These are phyloP conservation scores for Phytophthora hibernalis DNA, from an alignment of 352 stramenopile genomes.

Conservation along the genomic window DNA sequence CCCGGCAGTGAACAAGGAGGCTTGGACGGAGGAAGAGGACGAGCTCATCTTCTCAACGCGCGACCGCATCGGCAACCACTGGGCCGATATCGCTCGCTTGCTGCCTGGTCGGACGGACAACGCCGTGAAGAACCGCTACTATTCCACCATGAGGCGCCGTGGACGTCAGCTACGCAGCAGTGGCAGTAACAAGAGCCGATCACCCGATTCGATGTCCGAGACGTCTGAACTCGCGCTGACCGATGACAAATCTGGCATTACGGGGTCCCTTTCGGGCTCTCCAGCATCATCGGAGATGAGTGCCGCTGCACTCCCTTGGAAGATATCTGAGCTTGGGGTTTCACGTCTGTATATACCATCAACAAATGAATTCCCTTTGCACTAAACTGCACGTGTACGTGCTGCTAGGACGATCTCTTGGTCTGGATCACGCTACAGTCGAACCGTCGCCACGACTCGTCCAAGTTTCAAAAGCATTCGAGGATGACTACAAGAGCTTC, in stretches of 20 bases:
- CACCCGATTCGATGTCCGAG: constrained; percentile 30
- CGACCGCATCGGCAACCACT: constrained; percentile 94
- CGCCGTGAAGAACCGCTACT: constrained; percentile 97
- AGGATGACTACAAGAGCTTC: constrained; percentile 7
- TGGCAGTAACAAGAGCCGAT: constrained; percentile 26
- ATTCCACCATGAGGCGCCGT: constrained; percentile 80
- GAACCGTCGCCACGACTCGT: constrained; percentile 3
- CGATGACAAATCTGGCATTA: constrained; percentile 26
- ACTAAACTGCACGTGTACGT: not conserved
- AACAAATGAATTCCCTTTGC: constrained; percentile 9
- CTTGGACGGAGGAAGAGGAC: constrained; percentile 95
- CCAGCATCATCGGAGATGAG: constrained; percentile 34
- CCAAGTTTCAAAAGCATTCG: not conserved
- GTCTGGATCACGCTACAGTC: not conserved
- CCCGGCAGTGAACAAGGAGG: constrained; percentile 94
- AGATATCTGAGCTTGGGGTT: constrained; percentile 19
- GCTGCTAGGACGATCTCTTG: not conserved
- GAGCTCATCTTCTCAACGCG: constrained; percentile 82
- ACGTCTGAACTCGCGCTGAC: constrained; percentile 10
- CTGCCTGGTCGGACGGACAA: constrained; percentile 96
- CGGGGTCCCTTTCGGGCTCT: constrained; percentile 16
- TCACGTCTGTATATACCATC: constrained; percentile 12
- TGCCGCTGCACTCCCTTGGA: constrained; percentile 13
- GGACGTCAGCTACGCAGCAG: constrained; percentile 57
- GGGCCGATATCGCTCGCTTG: constrained; percentile 96